These are phyloP conservation scores for Penicillium pancosmium DNA, from an alignment of 495 filamentous ascomycete genomes.

Conservation along the genomic window DNA sequence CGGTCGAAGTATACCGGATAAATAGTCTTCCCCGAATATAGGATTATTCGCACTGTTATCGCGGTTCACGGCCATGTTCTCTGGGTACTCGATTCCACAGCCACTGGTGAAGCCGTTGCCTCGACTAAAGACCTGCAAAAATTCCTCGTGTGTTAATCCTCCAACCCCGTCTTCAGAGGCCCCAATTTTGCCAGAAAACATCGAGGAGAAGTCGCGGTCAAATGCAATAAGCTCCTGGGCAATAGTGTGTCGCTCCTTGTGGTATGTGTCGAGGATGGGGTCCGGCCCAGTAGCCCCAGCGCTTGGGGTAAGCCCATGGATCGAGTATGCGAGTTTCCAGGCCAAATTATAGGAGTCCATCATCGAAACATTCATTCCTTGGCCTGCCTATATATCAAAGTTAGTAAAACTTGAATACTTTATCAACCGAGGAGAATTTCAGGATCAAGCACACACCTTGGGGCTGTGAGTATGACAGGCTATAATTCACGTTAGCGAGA, in stretches of 20 bases:
- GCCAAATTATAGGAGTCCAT: constrained; percentile 81
- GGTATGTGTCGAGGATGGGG: constrained; percentile 68
- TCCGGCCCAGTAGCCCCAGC: constrained; percentile 39
- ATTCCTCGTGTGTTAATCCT: constrained; percentile 53
- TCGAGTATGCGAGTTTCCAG: constrained; percentile 79
- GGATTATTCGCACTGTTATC: constrained; percentile 24
- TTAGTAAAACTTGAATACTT: no score
- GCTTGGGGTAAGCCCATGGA: constrained; percentile 58
- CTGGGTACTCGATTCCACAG: constrained; percentile 49
- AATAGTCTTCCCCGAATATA: constrained; percentile 45
- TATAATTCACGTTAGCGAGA: constrained; percentile 5
- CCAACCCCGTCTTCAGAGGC: constrained; percentile 29
- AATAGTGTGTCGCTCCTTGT: constrained; percentile 66
- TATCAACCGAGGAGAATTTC: no score
- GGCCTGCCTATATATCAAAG: constrained; percentile 60
- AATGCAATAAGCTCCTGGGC: constrained; percentile 76
- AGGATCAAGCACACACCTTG: constrained; percentile 50
- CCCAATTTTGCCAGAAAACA: constrained; percentile 54
- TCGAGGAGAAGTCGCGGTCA: constrained; percentile 60
- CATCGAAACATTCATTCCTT: constrained; percentile 90
- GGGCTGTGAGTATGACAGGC: constrained; percentile 66
- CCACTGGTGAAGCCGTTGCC: constrained; percentile 53
- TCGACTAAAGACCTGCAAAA: constrained; percentile 51
- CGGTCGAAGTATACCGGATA: constrained; percentile 42
- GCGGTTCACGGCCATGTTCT: constrained; percentile 42